Evolutionary conservation across 345 rosid genomes (phyloP).

Genomic region (Eucalyptus rudis): DNA sequence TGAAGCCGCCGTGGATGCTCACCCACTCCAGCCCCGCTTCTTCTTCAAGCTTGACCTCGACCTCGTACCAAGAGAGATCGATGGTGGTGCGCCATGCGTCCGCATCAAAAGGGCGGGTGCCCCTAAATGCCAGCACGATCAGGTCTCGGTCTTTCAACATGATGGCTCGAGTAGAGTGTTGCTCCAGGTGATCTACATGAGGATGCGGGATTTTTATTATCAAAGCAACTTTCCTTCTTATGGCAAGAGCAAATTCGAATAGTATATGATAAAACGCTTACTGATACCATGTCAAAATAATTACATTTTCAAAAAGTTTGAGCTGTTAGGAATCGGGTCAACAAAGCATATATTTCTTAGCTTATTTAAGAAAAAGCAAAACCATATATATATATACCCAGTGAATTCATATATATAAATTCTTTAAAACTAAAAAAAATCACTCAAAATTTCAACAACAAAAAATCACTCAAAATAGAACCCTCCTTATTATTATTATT

Average conservation of each 20-base stretch:
- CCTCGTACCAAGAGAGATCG: constrained; percentile 31
- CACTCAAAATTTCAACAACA: neutral
- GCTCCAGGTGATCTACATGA: constrained; percentile 10
- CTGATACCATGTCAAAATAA: neutral
- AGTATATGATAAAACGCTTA: neutral
- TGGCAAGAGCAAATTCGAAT: neutral
- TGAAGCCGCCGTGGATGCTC: constrained; percentile 47
- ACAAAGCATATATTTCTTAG: neutral
- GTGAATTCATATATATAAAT: neutral
- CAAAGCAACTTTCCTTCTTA: neutral
- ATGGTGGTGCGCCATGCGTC: constrained; percentile 34
- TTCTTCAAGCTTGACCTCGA: constrained; percentile 7
- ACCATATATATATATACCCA: too few relatives aligned
- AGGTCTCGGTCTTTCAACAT: constrained; percentile 11
- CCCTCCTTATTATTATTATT: too few relatives aligned
- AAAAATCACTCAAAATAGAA: neutral
- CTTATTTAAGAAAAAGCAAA: too few relatives aligned
- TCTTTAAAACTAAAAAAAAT: neutral
- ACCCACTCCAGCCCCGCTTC: neutral
- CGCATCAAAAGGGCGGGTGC: constrained; percentile 27
- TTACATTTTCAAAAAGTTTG: neutral
- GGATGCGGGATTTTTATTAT: neutral
- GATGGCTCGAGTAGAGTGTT: constrained; percentile 14
- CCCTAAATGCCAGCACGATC: constrained; percentile 31
- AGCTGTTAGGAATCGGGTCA: neutral